Evolutionary conservation across 2,329 filamentous ascomycete genomes (phyloP).

Genomic region (Neonectria punicea): DNA sequence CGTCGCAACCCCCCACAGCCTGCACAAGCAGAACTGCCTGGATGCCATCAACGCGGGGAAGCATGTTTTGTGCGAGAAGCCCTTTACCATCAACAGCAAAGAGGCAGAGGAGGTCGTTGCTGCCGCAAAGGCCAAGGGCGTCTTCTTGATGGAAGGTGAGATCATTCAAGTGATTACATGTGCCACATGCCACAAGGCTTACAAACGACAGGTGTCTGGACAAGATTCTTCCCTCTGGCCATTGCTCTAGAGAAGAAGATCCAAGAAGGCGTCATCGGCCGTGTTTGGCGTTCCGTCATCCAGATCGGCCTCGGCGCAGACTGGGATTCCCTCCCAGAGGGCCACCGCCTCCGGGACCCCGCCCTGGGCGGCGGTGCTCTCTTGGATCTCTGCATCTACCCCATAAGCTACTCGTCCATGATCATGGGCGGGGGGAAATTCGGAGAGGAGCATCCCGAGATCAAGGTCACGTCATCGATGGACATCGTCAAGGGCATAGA

Average conservation of each 20-base stretch:
- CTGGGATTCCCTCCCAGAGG: slow-evolving; percentile 43
- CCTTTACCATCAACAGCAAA: slow-evolving; percentile 53
- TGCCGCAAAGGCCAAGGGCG: slow-evolving; percentile 50
- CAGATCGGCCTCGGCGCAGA: slow-evolving; percentile 52
- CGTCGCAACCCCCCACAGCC: slow-evolving; percentile 56
- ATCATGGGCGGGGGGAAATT: slow-evolving; percentile 44
- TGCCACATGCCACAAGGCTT: background rate
- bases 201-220: slow-evolving; percentile 50
- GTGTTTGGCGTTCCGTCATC: slow-evolving; percentile 50
- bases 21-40: slow-evolving; percentile 56
- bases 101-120: slow-evolving; percentile 52
- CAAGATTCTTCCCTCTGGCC: slow-evolving; percentile 52
- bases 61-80: slow-evolving; percentile 58
- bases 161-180: background rate
- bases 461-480: slow-evolving; percentile 51
- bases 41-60: slow-evolving; percentile 56
- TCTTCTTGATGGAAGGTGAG: slow-evolving; percentile 54
- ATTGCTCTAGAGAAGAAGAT: slow-evolving; percentile 47
- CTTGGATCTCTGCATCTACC: slow-evolving; percentile 56
- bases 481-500: slow-evolving; percentile 50
- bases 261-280: slow-evolving; percentile 53
- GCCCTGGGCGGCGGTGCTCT: slow-evolving; percentile 53
- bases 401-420: slow-evolving; percentile 51
- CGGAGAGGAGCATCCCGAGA: slow-evolving; percentile 40
- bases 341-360: slow-evolving; percentile 49